A percentile compares a stretch with the other conserved stretches of the same genome.
Evolutionary conservation across 1,139 yeast genomes (phyloP).

Genomic region (Taiozyma sp.): DNA sequence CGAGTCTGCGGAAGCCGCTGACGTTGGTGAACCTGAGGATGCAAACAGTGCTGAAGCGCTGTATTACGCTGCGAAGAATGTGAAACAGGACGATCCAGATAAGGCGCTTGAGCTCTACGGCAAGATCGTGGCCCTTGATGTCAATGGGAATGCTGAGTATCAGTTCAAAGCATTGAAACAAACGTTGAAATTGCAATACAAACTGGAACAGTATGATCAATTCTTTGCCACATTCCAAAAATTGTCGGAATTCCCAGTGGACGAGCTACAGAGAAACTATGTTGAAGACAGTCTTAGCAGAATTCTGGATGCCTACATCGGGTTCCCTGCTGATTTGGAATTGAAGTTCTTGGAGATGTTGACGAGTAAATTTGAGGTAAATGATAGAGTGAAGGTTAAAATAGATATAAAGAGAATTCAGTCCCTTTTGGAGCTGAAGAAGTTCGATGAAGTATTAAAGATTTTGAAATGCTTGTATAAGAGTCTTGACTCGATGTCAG

Average conservation of each 20-base stretch:
- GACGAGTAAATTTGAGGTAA: constrained; percentile 26
- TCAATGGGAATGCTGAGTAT: constrained; percentile 7
- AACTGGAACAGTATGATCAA: constrained; percentile 30
- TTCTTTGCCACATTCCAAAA: constrained; percentile 30
- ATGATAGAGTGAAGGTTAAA: constrained; percentile 54
- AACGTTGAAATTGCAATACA: constrained; percentile 49
- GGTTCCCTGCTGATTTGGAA: constrained; percentile 15
- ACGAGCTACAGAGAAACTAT: constrained; percentile 38
- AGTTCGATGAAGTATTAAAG: constrained; percentile 33
- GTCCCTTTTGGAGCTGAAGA: constrained; percentile 37
- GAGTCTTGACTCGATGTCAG: constrained; percentile 36
- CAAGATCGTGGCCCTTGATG: constrained; percentile 7
- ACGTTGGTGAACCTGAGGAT: constrained; percentile 10
- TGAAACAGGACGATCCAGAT: constrained; percentile 54
- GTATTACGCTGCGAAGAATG: constrained; percentile 59
- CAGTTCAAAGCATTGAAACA: constrained; percentile 65
- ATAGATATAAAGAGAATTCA: constrained; percentile 50
- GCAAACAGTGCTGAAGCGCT: constrained; percentile 38
- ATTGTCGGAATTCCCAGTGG: constrained; percentile 27
- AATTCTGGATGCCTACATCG: constrained; percentile 44
- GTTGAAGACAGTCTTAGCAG: constrained; percentile 60
- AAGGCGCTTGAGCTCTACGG: constrained; percentile 35
- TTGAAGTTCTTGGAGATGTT: constrained; percentile 13
- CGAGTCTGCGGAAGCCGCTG: background rate
- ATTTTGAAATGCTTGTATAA: constrained; percentile 39